A percentile compares a stretch with the other conserved stretches of the same genome.
Conservation (phyloP, 1,139 yeast species). For the Candida freyschussii region DNA sequence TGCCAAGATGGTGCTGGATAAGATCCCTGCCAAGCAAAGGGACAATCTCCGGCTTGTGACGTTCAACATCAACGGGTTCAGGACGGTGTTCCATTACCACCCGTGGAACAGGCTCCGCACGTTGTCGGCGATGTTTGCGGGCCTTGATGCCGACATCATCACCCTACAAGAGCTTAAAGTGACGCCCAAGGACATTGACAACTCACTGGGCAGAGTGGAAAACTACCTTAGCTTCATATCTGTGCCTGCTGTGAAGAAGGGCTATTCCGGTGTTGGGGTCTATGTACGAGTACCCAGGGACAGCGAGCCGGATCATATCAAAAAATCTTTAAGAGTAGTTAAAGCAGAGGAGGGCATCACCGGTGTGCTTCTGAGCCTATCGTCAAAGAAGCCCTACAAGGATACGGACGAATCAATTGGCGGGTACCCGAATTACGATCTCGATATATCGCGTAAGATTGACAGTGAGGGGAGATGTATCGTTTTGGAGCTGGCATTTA, state of each 20-base stretch:
- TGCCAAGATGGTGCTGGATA: constrained; percentile 10
- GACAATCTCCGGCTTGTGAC: constrained; percentile 45
- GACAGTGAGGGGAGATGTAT: constrained; percentile 87
- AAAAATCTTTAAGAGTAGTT: constrained; percentile 43
- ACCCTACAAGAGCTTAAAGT: constrained; percentile 83
- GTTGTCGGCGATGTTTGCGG: constrained; percentile 45
- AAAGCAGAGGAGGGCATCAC: constrained; percentile 91
- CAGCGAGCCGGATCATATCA: constrained; percentile 35
- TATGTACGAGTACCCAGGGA: constrained; percentile 54
- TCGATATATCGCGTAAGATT: constrained; percentile 39
- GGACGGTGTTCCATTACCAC: constrained; percentile 72
- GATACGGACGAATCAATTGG: constrained; percentile 47
- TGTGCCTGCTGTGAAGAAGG: constrained; percentile 61
- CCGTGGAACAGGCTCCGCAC: constrained; percentile 69
- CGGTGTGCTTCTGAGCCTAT: constrained; percentile 46
- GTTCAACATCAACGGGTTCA: constrained; percentile 82
- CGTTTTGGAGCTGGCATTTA: constrained; percentile 60
- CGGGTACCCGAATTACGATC: constrained; percentile 55
- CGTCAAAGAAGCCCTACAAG: constrained; percentile 19
- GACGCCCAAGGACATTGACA: constrained; percentile 44
- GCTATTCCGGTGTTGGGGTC: constrained; percentile 90
- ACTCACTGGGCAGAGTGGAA: constrained; percentile 49
- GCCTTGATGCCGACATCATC: constrained; percentile 67
- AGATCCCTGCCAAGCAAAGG: constrained; percentile 11
- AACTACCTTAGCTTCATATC: constrained; percentile 65